Base-by-base conservation (phyloP, 805 yeast genomes). In the Saccharomycopsis malanga region DNA sequence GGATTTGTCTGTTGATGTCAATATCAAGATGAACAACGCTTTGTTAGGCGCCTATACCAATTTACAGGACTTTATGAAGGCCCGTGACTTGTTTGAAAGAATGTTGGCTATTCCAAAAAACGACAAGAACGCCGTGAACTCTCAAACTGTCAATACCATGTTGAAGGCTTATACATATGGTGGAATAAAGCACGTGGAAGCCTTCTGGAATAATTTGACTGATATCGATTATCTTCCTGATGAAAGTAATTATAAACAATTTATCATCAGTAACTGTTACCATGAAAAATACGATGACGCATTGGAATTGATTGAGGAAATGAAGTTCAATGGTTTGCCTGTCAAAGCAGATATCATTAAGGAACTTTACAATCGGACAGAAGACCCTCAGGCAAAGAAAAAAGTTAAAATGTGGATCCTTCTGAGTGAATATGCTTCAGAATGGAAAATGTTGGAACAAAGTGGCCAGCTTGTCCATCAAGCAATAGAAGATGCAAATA, bases 261-360 rank as follows among this genome's bases (percentile, higher is more conserved):
- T 76, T 55, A 61, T 84, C 30, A 74, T 81, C 44, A 83, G 86
- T 1, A 77, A 81, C 59, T 80, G 83, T 48, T 80, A 79, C 54
- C 77, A 77, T 56, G 87, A 83, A 14, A 66, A 70, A 45, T 72
- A 70, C 39, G 72, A 71, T 9, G 72, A 76, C 3, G 89, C 89
- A 0, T 61, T 78, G 14, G 66, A 66, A 17, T 59, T 77, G 21
- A 65, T 76, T 4, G 67, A 68, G 18, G 70, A 67, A 34, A 72
- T 79, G 61, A 67, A 63, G 34, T 71, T 71, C 38, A 69, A 69
- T 48, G 77, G 73, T 18, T 58, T 73, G 6, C 64, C 65, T 32
- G 61, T 76, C 3, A 63, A 68, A 20, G 56, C 57, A 5, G 74
- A 72, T 21, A 68, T 75, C 15, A 58, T 79, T 23, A 62, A 67